Conservation (phyloP, 495 filamentous ascomycete species). For the Penicillium flavigenum region DNA sequence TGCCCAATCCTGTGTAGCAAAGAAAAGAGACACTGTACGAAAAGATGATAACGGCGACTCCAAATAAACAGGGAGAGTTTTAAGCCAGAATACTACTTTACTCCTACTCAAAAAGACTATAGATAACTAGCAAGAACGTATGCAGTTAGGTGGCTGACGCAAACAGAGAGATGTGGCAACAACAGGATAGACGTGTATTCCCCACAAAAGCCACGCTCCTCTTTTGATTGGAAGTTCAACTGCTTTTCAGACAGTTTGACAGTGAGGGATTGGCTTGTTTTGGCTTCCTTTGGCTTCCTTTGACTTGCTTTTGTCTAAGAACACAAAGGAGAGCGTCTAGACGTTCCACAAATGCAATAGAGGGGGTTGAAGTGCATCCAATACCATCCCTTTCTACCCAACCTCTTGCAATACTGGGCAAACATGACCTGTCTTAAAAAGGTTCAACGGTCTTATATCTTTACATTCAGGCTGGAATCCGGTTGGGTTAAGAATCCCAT, state of each 20-base stretch:
- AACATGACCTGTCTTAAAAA: conserved; percentile 3
- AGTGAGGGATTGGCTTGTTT: conserved; percentile 2
- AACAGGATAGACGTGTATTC: conserved; percentile 8
- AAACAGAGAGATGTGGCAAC: conserved; percentile 9
- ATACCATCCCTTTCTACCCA: conserved; percentile 7
- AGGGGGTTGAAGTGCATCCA: neutral
- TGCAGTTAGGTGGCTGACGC: conserved; percentile 11
- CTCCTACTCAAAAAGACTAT: neutral
- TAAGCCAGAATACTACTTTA: neutral
- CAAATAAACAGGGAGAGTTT: neutral
- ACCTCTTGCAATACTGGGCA: conserved; percentile 7
- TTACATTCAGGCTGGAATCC: conserved; percentile 5
- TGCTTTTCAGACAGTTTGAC: conserved; percentile 7
- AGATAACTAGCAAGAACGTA: neutral
- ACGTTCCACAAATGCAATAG: neutral
- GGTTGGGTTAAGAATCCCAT: conserved; percentile 14
- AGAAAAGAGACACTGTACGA: neutral
- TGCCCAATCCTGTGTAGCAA: neutral
- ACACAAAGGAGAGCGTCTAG: conserved; percentile 4
- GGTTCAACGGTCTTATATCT: conserved; percentile 5
- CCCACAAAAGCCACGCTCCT: conserved; percentile 5
- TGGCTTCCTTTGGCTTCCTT: neutral
- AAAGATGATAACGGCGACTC: neutral
- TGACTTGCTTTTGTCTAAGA: neutral
- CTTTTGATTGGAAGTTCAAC: conserved; percentile 13